Conservation (phyloP, 2,329 filamentous ascomycete genomes). For the Paecilomyces fulvus region DNA sequence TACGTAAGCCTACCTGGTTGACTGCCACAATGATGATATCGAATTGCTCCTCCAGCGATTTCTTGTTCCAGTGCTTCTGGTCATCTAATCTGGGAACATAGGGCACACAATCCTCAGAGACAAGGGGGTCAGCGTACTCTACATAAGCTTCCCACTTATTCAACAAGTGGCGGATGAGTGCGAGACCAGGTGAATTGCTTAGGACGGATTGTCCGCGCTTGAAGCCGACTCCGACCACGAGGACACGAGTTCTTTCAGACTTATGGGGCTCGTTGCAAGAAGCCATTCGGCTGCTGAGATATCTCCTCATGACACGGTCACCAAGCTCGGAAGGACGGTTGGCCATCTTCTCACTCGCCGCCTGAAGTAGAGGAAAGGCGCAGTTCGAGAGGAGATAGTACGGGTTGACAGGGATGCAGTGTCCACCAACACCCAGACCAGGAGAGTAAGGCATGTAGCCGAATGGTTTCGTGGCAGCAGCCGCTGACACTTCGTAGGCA, state of each 20-base stretch:
- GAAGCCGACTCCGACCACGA: not conserved
- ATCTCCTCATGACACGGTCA: not conserved
- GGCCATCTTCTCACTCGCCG: not conserved
- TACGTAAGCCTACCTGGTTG: not conserved
- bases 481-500: not conserved
- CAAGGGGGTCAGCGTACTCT: not conserved
- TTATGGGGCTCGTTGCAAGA: not conserved
- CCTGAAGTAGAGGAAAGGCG: not conserved
- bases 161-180: not conserved
- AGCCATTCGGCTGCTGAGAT: not conserved
- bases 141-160: not conserved
- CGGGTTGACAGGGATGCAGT: not conserved
- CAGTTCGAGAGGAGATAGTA: not conserved
- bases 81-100: not conserved
- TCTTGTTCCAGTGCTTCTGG: not conserved
- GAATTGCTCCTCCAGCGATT: not conserved
- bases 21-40: not conserved
- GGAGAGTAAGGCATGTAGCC: not conserved
- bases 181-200: not conserved
- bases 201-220: not conserved
- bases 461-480: not conserved
- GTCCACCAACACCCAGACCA: not conserved
- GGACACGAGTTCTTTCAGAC: not conserved
- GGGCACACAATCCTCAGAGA: not conserved
- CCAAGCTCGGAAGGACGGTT: not conserved